Evolutionary conservation across 768 basidiomycete species (phyloP).

Genomic region (Cubamyces lactineus): DNA sequence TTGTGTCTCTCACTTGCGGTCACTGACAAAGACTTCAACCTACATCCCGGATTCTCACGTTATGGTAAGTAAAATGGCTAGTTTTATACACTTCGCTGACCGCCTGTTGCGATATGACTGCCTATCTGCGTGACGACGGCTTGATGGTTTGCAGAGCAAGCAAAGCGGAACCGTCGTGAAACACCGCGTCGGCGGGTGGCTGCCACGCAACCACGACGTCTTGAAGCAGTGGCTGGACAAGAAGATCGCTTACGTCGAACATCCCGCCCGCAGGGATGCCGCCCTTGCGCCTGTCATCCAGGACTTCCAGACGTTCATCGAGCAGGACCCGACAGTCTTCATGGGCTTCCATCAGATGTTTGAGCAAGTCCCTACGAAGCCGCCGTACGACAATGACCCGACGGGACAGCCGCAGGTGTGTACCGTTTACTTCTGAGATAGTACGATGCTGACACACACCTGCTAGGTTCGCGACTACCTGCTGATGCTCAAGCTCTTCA

Average conservation of each 20-base stretch:
- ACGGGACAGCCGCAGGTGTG: constrained; percentile 16
- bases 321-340: constrained; percentile 36
- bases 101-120: too few species aligned
- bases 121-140: too few species aligned
- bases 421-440: not conserved
- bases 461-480: constrained; percentile 44
- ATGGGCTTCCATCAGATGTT: constrained; percentile 43
- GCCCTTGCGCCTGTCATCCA: constrained; percentile 22
- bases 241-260: constrained; percentile 17
- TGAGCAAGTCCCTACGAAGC: constrained; percentile 29
- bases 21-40: too few species aligned
- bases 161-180: not conserved
- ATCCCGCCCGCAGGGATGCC: constrained; percentile 12
- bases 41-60: too few species aligned
- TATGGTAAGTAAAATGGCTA: too few species aligned
- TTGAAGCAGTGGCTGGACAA: constrained; percentile 16
- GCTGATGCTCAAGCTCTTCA: constrained; percentile 44
- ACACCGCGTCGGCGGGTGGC: constrained; percentile 19
- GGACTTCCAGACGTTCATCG: constrained; percentile 33
- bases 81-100: too few species aligned
- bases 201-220: constrained; percentile 13
- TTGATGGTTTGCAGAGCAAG: too few species aligned
- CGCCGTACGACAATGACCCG: constrained; percentile 18
- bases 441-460: not conserved
- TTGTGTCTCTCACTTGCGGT: too few species aligned